Conservation (phyloP, 495 filamentous ascomycete species). For the Bombardia bombarda region DNA sequence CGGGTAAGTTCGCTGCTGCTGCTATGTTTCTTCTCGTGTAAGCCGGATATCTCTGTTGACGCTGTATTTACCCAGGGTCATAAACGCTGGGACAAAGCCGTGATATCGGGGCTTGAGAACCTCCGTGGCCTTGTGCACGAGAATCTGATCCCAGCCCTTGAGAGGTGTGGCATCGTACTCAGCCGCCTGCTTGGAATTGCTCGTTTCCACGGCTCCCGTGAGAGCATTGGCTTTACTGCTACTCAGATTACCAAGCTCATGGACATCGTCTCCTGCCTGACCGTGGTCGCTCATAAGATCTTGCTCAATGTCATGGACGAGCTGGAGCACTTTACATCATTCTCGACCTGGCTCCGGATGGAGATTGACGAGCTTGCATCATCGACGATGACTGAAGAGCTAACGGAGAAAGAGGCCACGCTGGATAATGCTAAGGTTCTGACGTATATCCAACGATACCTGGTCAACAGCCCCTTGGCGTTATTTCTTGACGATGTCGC, state of each 20-base stretch:
- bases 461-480: slow-evolving; percentile 38
- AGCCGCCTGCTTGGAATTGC: slow-evolving; percentile 81
- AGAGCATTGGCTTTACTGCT: slow-evolving; percentile 54
- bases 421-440: slow-evolving; percentile 48
- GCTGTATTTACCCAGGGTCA: slow-evolving; percentile 80
- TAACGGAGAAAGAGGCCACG: slow-evolving; percentile 44
- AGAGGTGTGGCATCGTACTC: slow-evolving; percentile 73
- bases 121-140: slow-evolving; percentile 75
- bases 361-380: slow-evolving; percentile 63
- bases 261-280: slow-evolving; percentile 67
- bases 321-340: slow-evolving; percentile 65
- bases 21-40: neutral
- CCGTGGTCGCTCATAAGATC: slow-evolving; percentile 66
- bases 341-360: slow-evolving; percentile 77
- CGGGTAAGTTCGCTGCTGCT: slow-evolving; percentile 46
- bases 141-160: slow-evolving; percentile 78
- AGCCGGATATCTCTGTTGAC: too few relatives aligned
- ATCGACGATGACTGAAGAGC: slow-evolving; percentile 38
- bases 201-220: slow-evolving; percentile 63
- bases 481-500: slow-evolving; percentile 30
- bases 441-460: slow-evolving; percentile 42
- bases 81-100: slow-evolving; percentile 90
- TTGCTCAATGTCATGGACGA: slow-evolving; percentile 67
- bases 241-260: slow-evolving; percentile 44
- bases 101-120: slow-evolving; percentile 64